These are phyloP conservation scores for Venturia pyrina DNA, from an alignment of 2,329 filamentous ascomycete genomes.

Conservation along the genomic window DNA sequence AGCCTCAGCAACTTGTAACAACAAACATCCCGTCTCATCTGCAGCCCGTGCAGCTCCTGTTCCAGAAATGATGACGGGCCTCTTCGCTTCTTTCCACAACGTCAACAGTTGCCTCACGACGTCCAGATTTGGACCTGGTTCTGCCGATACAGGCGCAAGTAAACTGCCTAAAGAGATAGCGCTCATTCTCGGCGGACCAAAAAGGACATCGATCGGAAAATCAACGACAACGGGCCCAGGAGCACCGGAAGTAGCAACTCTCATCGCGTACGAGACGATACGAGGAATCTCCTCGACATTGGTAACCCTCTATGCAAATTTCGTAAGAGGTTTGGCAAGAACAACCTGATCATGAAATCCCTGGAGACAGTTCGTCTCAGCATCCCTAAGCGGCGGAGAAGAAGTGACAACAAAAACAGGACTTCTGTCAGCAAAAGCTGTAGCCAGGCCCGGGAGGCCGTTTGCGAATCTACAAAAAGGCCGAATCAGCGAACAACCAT, in stretches of 20 bases:
- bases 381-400: constrained; percentile 34
- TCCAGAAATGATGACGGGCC: constrained; percentile 33
- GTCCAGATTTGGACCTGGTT: constrained; percentile 27
- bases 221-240: constrained; percentile 28
- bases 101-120: constrained; percentile 25
- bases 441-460: constrained; percentile 35
- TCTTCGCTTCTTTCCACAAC: constrained; percentile 25
- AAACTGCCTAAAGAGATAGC: constrained; percentile 34
- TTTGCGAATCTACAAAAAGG: constrained; percentile 33
- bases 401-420: constrained; percentile 37
- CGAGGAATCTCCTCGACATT: constrained; percentile 36
- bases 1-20: constrained; percentile 25
- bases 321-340: constrained; percentile 33
- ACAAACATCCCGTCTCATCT: constrained; percentile 19
- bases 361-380: constrained; percentile 37
- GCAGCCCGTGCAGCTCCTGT: constrained; percentile 26
- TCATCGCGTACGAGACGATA: constrained; percentile 33
- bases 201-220: constrained; percentile 32
- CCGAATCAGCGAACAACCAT: not conserved
- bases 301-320: constrained; percentile 36
- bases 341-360: constrained; percentile 39
- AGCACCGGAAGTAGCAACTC: constrained; percentile 29
- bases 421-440: constrained; percentile 35
- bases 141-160: constrained; percentile 23
- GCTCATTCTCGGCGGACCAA: constrained; percentile 29